Base-by-base conservation (phyloP, 306 rosid species). In the Crotalaria pallida region DNA sequence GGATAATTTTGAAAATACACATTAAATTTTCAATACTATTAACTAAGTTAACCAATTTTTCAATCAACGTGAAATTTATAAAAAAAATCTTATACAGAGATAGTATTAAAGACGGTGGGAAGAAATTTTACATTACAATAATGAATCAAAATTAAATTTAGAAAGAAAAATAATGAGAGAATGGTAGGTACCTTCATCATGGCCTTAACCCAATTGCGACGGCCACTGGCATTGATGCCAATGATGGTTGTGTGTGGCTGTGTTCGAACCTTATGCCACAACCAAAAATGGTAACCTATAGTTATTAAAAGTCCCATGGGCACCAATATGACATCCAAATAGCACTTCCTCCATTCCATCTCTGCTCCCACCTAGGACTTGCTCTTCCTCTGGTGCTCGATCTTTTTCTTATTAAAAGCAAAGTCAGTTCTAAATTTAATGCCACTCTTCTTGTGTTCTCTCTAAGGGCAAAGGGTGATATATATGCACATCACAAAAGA, bases 271-370 rank as follows among this genome's bases (percentile, higher is more conserved):
- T 71, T 90, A 21, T 82, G 86, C 98, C 97, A 93, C 3, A 93
- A 77, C 87, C 88, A 93, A 16, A 82, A 50, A 82, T 93, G 94
- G 65, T 93, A 93, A 17, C 75, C 84, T 76, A 74, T 57, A 73
- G 62, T 79, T 0, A 87, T 40, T 10, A 90, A 48, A 16, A 88
- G 66, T 36, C 87, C 92, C 21, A 85, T 71, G 0, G 98, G 98
- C 17, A 93, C 97, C 40, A 90, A 78, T 13, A 90, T 78, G 17
- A 88, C 86, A 81, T 93, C 98, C 85, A 93, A 73, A 57, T 90
- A 88, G 69, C 89, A 86, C 64, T 81, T 88, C 7, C 86, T 93
- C 98, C 98, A 93, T 69, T 86, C 97, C 89, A 84, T 88, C 8
- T 43, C 7, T 41, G 16, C 0, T 50, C 21, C 21, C 13, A 18